Conservation (phyloP, 1,284 basidiomycete species). For the Acaromyces ingoldii region DNA sequence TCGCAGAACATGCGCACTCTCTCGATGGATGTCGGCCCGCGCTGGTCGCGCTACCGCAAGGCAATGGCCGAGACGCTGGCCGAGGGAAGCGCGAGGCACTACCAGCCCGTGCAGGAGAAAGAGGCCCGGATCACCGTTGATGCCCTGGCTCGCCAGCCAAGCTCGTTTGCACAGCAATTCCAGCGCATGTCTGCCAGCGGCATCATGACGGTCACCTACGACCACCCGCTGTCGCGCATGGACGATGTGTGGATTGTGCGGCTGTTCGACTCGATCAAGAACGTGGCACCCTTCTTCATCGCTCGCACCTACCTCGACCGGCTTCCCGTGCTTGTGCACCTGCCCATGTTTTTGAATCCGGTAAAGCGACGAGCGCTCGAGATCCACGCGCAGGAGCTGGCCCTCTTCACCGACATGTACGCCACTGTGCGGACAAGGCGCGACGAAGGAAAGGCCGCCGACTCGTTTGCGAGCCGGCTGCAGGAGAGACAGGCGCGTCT, state of each 20-base stretch:
- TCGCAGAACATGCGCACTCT: slow-evolving; percentile 26
- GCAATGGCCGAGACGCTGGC: slow-evolving; percentile 19
- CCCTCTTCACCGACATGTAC: slow-evolving; percentile 38
- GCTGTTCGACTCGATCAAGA: too few relatives aligned
- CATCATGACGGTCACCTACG: slow-evolving; percentile 23
- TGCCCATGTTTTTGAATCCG: slow-evolving; percentile 25
- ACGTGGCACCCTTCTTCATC: slow-evolving; percentile 12
- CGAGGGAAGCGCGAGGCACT: slow-evolving; percentile 19
- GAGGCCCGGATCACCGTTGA: slow-evolving; percentile 16
- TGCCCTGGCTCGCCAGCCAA: slow-evolving; percentile 6
- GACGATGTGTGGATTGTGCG: too few relatives aligned
- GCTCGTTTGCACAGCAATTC: slow-evolving; percentile 12
- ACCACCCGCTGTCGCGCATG: too few relatives aligned
- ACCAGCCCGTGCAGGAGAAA: slow-evolving; percentile 22
- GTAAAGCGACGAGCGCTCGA: slow-evolving; percentile 21
- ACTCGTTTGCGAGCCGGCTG: slow-evolving; percentile 49
- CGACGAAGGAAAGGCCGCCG: slow-evolving; percentile 51
- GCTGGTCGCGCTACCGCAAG: slow-evolving; percentile 22
- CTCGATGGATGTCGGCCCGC: slow-evolving; percentile 22
- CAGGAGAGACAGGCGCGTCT: slow-evolving; percentile 37
- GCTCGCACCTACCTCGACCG: slow-evolving; percentile 19
- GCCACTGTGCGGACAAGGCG: slow-evolving; percentile 14
- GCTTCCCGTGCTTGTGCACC: slow-evolving; percentile 15
- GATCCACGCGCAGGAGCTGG: slow-evolving; percentile 20
- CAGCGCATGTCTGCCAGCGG: slow-evolving; percentile 24